phyloP scores from a whole-genome alignment of 768 basidiomycete genomes.

The Gloeopeniophorella convolvens region DNA sequence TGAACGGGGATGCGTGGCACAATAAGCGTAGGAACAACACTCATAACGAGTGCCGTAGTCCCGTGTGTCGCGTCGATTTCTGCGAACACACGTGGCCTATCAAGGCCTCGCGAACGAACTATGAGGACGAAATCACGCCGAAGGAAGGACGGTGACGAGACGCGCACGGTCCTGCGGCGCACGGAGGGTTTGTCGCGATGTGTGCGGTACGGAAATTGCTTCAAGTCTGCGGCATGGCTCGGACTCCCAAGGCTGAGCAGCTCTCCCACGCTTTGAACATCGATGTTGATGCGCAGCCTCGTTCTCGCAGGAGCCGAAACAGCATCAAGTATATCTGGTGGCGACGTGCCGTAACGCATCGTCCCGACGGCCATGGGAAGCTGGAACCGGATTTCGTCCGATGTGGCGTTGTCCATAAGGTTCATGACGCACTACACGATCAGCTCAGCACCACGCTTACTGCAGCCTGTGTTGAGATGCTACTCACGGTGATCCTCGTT shows the following conservation, averaged over 20 bases:
- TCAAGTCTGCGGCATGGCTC: conserved; percentile 35
- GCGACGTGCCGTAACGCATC: conserved; percentile 42
- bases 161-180: conserved; percentile 35
- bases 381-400: conserved; percentile 46
- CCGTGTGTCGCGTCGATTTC: conserved; percentile 31
- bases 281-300: conserved; percentile 34
- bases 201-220: conserved; percentile 30
- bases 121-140: conserved; percentile 45
- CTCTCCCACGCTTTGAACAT: conserved; percentile 44
- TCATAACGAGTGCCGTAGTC: conserved; percentile 46
- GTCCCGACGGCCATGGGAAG: conserved; percentile 43
- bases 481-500: conserved; percentile 37
- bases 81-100: conserved; percentile 50
- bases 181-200: conserved; percentile 32
- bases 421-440: conserved; percentile 43
- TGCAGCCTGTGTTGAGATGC: not conserved
- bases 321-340: conserved; percentile 33
- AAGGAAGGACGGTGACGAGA: conserved; percentile 38
- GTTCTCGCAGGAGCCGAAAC: conserved; percentile 30
- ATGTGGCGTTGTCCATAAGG: conserved; percentile 42
- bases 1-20: conserved; percentile 38
- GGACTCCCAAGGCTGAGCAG: conserved; percentile 39
- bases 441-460: not conserved
- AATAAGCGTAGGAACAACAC: conserved; percentile 46
- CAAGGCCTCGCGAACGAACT: conserved; percentile 42